Evolutionary conservation across 225 moss, liverwort and hornwort genomes (phyloP).

Genomic region (Neckera pumila): DNA sequence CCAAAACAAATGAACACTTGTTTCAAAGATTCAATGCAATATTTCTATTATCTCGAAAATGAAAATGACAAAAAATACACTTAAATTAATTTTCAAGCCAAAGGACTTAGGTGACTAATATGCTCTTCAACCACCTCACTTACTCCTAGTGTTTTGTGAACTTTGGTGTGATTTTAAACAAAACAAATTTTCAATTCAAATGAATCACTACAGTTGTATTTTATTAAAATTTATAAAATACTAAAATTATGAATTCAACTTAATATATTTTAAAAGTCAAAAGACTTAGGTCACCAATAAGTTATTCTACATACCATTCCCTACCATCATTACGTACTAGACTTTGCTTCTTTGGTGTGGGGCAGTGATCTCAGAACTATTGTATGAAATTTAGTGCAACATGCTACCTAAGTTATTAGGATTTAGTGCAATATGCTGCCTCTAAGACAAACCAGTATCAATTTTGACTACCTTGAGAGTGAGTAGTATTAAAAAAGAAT

Average conservation of each 20-base stretch:
- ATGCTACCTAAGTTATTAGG: too few species aligned
- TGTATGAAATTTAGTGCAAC: too few species aligned
- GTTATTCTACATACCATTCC: background rate
- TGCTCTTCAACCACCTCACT: rapidly evolving
- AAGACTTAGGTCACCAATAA: too few species aligned
- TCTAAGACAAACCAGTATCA: too few species aligned
- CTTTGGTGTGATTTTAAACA: background rate
- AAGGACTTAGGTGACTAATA: background rate
- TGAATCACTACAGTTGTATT: background rate
- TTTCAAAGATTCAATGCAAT: background rate
- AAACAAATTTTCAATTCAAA: background rate
- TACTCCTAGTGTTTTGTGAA: background rate
- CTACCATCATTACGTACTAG: background rate
- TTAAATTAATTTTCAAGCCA: background rate
- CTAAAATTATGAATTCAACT: background rate
- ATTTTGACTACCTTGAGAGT: too few species aligned
- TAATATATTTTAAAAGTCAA: background rate
- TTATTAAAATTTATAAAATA: background rate
- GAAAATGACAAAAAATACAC: too few species aligned
- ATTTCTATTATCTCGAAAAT: background rate
- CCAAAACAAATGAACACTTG: background rate
- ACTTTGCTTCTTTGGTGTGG: background rate
- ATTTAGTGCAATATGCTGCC: too few species aligned
- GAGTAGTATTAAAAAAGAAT: too few species aligned
- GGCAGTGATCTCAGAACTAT: too few species aligned